Evolutionary conservation across 441 rosid genomes (phyloP).

Genomic region (Macaranga tanarius): DNA sequence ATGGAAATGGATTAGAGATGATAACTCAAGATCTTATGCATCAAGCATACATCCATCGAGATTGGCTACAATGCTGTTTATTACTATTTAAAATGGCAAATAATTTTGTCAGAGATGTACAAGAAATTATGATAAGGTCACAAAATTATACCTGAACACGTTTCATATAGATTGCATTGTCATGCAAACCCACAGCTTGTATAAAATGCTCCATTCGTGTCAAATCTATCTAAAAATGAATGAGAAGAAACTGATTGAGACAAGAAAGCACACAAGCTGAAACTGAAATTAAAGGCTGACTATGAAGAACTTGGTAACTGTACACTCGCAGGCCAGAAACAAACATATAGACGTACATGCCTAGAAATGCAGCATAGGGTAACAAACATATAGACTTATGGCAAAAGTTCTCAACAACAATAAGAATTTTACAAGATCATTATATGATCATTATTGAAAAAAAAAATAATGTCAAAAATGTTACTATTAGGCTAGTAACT

Average conservation of each 20-base stretch:
- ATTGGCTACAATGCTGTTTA: not conserved
- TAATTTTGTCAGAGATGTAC: not conserved
- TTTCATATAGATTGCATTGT: constrained; percentile 10
- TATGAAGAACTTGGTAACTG: not conserved
- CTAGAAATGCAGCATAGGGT: too few species aligned
- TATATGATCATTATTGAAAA: too few species aligned
- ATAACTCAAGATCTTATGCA: constrained; percentile 7
- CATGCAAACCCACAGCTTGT: constrained; percentile 23
- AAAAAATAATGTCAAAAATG: not conserved
- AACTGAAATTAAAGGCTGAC: not conserved
- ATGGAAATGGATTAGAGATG: not conserved
- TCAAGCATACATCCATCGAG: not conserved
- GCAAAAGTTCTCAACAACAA: not conserved
- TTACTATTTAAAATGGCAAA: not conserved
- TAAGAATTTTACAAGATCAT: too few species aligned
- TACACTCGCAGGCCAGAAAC: not conserved
- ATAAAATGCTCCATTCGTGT: constrained; percentile 29
- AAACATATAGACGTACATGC: too few species aligned
- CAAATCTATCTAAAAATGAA: constrained; percentile 27
- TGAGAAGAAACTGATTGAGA: not conserved
- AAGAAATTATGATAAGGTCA: not conserved
- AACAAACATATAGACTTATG: too few species aligned
- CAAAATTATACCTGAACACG: constrained; percentile 14
- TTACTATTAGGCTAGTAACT: not conserved
- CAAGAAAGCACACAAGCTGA: not conserved